Percentiles rank a stretch among this genome's conserved stretches.
phyloP scores from a whole-genome alignment of 176 grass and related monocot species.

The Alloteropsis semialata region DNA sequence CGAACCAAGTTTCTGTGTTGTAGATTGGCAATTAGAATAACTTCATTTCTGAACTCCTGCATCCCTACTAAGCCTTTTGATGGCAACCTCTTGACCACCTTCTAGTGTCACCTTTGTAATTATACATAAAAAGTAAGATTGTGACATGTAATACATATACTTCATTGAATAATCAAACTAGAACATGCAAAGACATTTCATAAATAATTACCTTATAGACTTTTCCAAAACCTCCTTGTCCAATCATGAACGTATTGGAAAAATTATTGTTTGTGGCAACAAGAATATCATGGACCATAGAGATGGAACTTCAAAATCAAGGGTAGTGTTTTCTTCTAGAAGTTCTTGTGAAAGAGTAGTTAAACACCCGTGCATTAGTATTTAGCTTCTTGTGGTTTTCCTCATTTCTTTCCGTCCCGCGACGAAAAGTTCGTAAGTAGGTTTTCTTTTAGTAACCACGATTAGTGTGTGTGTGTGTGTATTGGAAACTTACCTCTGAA shows the following conservation, averaged over 20 bases:
- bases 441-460: not conserved
- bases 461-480: too few relatives aligned
- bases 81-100: constrained; percentile 30
- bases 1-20: constrained; percentile 37
- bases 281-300: not conserved
- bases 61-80: constrained; percentile 42
- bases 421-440: not conserved
- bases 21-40: constrained; percentile 29
- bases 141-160: not conserved
- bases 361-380: not conserved
- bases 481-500: not conserved
- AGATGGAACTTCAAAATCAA: constrained; percentile 24
- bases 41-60: constrained; percentile 30
- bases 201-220: constrained; percentile 29
- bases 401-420: not conserved
- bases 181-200: not conserved
- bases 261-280: constrained; percentile 24
- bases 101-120: constrained; percentile 10
- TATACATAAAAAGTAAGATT: not conserved
- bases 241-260: not conserved
- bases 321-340: not conserved
- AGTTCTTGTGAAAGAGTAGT: not conserved
- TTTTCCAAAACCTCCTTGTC: constrained; percentile 37
- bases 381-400: not conserved
- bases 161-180: not conserved